Evolutionary conservation across 768 basidiomycete species (phyloP).

Genomic region (Mycena epipterygia): DNA sequence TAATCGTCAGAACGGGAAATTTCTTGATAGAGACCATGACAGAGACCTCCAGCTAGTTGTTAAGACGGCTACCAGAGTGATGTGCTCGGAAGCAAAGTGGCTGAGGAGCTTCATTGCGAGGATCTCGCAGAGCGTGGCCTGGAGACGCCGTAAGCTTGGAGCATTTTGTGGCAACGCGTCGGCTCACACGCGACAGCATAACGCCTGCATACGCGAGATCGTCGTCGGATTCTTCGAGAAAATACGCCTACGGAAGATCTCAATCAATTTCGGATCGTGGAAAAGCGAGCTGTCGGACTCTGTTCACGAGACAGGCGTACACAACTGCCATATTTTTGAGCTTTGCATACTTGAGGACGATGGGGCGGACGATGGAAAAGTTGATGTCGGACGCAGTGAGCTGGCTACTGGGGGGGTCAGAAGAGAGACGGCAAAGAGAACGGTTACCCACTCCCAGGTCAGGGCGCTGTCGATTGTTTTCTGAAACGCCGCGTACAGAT

Average conservation of each 20-base stretch:
- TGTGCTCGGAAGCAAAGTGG: constrained; percentile 78
- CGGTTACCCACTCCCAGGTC: constrained; percentile 80
- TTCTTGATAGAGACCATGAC: too few relatives aligned
- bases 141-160: constrained; percentile 43
- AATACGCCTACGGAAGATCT: constrained; percentile 79
- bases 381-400: constrained; percentile 88
- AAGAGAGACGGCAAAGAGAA: background rate
- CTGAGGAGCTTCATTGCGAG: constrained; percentile 89
- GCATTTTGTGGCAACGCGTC: background rate
- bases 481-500: constrained; percentile 46
- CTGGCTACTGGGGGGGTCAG: constrained; percentile 62
- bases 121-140: constrained; percentile 89
- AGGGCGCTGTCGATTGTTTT: constrained; percentile 75
- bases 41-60: too few relatives aligned
- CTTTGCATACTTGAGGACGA: constrained; percentile 76
- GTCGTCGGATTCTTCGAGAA: constrained; percentile 74
- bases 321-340: constrained; percentile 63
- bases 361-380: constrained; percentile 81
- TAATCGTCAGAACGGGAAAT: too few relatives aligned
- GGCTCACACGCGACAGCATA: constrained; percentile 59
- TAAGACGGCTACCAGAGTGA: constrained; percentile 84
- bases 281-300: constrained; percentile 47
- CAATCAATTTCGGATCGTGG: constrained; percentile 4
- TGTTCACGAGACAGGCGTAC: constrained; percentile 78
- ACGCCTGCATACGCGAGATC: constrained; percentile 86